A percentile compares a stretch with the other conserved stretches of the same genome.
These are phyloP conservation scores for Grigorovia transvaalensis DNA, from an alignment of 805 yeast genomes.

Conservation along the genomic window DNA sequence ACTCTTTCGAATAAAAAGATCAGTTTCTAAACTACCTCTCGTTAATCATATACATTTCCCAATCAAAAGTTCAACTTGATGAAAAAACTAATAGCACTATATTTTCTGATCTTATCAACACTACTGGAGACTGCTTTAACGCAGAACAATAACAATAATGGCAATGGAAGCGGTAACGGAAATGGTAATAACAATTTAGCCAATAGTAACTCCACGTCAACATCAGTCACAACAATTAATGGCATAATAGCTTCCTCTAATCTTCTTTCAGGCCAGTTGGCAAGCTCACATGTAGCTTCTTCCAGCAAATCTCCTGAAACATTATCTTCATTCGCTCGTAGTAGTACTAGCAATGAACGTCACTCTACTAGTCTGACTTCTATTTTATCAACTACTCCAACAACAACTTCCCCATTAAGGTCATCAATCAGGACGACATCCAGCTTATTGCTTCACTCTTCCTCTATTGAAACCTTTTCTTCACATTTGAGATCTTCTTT, in stretches of 20 bases:
- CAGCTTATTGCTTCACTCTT: no score
- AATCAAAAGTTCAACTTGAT: neutral
- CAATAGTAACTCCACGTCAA: neutral
- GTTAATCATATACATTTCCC: neutral
- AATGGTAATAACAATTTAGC: neutral
- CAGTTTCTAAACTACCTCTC: neutral
- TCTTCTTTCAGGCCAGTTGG: neutral
- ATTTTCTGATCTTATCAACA: neutral
- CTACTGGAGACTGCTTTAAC: neutral
- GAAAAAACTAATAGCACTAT: neutral
- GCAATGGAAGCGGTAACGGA: neutral
- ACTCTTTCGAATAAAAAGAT: no score
- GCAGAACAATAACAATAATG: neutral
- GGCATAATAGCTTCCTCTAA: neutral
- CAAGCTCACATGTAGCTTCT: neutral
- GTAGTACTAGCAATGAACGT: no score
- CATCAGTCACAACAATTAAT: neutral
- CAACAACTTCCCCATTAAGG: no score
- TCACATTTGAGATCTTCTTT: no score
- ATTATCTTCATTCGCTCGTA: no score
- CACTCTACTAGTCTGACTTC: no score
- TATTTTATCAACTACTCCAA: no score
- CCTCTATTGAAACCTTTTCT: no score
- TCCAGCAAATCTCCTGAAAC: no score
- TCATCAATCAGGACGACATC: no score